These are phyloP conservation scores for Plasmodium blacklocki DNA, from an alignment of 169 alveolate genomes.

Conservation along the genomic window DNA sequence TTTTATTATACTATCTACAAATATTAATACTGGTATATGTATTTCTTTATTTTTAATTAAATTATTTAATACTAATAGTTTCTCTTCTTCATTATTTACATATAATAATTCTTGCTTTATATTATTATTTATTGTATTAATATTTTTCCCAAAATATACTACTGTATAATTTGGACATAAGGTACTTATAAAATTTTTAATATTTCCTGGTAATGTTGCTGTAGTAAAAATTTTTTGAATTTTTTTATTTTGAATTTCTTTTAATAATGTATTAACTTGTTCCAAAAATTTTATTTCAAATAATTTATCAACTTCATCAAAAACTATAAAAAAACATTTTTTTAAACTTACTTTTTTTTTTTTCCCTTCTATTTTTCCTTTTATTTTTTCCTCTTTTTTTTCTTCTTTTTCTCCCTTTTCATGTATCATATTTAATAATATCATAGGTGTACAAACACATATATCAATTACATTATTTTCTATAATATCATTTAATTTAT, in stretches of 20 bases:
- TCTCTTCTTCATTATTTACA: constrained; percentile 70
- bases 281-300: constrained; percentile 62
- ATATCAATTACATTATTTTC: constrained; percentile 20
- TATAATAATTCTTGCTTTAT: constrained; percentile 66
- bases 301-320: constrained; percentile 74
- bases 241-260: constrained; percentile 35
- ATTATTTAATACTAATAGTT: constrained; percentile 42
- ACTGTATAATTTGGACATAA: constrained; percentile 34
- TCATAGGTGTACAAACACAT: constrained; percentile 62
- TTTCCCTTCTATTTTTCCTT: neutral
- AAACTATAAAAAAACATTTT: constrained; percentile 52
- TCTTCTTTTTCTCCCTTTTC: neutral
- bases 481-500: constrained; percentile 23
- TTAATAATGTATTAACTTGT: constrained; percentile 15
- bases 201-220: constrained; percentile 67
- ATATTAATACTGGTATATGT: constrained; percentile 62
- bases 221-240: constrained; percentile 75
- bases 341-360: constrained; percentile 40
- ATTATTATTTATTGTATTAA: constrained; percentile 58
- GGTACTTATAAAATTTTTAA: constrained; percentile 39
- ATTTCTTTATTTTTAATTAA: constrained; percentile 40
- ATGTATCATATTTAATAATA: constrained; percentile 22
- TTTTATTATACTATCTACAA: constrained; percentile 42
- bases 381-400: neutral
- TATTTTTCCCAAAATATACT: constrained; percentile 63